A percentile compares a stretch with the other conserved stretches of the same genome.
Evolutionary conservation across 78 protist species (phyloP).

Genomic region (Anaeramoeba flamelloides): DNA sequence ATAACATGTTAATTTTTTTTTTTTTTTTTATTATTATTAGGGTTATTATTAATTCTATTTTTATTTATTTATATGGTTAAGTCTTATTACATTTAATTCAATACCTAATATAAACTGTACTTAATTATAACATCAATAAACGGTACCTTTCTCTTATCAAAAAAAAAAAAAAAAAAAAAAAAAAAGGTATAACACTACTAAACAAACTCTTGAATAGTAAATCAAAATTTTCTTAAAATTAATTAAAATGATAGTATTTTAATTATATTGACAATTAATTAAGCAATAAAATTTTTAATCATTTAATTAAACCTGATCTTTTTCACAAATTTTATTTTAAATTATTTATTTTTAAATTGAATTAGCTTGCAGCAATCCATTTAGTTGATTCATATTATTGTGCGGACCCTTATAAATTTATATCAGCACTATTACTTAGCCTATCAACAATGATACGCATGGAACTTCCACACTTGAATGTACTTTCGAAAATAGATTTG

Average conservation of each 20-base stretch:
- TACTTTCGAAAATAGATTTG: constrained; percentile 82
- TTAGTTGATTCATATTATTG: constrained; percentile 34
- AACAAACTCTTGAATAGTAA: neutral
- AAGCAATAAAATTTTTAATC: neutral
- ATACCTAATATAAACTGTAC: no score
- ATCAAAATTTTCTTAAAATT: neutral
- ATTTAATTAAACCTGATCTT: neutral
- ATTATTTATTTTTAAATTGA: neutral
- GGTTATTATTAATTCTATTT: no score
- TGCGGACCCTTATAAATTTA: constrained; percentile 59
- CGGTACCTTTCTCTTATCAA: no score
- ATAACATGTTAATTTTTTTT: no score
- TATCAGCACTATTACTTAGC: constrained; percentile 64
- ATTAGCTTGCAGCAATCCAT: neutral
- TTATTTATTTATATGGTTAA: no score
- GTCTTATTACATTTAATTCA: no score
- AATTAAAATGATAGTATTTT: neutral
- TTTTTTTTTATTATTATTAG: no score
- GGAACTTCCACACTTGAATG: constrained; percentile 82
- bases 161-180: no score
- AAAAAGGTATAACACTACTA: no score
- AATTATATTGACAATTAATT: neutral
- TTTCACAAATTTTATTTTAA: neutral
- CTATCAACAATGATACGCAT: constrained; percentile 55
- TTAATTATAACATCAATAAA: no score